Evolutionary conservation across 495 filamentous ascomycete genomes (phyloP), one percentile per base, ranked within the genome.

Genomic region (Penicillium waksmanii): DNA sequence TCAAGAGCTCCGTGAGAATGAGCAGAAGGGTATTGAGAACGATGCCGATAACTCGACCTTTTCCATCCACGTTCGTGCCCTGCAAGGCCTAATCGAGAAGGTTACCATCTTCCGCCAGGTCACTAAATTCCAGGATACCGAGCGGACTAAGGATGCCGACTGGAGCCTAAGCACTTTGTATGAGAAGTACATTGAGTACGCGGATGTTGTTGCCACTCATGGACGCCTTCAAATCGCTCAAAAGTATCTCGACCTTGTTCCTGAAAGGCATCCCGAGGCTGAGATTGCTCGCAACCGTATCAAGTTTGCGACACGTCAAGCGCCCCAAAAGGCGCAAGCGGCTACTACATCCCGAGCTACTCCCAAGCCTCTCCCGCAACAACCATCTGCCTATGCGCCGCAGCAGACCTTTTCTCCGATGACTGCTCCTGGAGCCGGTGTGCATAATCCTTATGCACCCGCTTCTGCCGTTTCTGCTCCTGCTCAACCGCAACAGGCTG

Each of bases 51-150:
- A 90, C 62, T 91, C 90, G 18, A 87, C 83, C 56, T 99, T 97
- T 78, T 96, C 94, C 6, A 84, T 98, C 50, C 96, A 98, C 63
- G 95, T 93, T 51, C 85, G 86, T 56, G 88, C 89, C 44, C 77
- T 99, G 55, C 96, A 98, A 66, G 85, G 88, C 51, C 90, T 99
- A 71, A 95, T 99, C 58, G 95, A 99, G 78, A 99, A 98, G 79
- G 95, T 99, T 51, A 96, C 93, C 2, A 87, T 99, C 42, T 98
- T 99, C 85, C 89, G 95, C 51, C 84, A 96, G 66, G 93, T 95
- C 44, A 93, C 91, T 53, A 93, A 94, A 64, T 99, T 96, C 76
- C 72, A 89, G 61, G 95, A 99, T 67, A 78, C 79, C 6, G 92
- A 97, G 58, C 84, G 81, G 56, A 77, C 77, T 51, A 82, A 85